Evolutionary conservation across 257 asterid genomes (phyloP).

Genomic region (Plectranthus barbatus): DNA sequence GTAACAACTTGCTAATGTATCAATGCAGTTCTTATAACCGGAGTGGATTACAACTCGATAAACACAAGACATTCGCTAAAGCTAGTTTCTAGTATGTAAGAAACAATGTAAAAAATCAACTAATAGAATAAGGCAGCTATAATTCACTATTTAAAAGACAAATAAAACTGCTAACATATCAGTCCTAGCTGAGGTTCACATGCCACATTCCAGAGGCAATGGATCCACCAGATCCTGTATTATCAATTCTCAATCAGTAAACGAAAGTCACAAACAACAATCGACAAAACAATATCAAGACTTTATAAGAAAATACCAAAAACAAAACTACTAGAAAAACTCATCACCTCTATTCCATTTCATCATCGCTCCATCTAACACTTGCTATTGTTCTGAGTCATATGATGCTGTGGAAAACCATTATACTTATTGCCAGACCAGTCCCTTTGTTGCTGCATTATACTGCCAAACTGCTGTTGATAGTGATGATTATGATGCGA

Average conservation of each 20-base stretch:
- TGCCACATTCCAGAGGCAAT: conserved; percentile 31
- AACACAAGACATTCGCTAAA: background rate
- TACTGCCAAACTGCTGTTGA: conserved; percentile 48
- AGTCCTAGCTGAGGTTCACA: conserved; percentile 27
- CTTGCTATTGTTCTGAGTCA: conserved; percentile 43
- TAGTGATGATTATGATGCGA: conserved; percentile 30
- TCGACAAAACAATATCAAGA: background rate
- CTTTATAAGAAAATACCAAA: conserved; percentile 5
- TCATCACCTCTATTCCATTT: conserved; percentile 32
- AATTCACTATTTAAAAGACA: conserved; percentile 3
- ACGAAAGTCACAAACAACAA: conserved; percentile 5
- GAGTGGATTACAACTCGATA: conserved; percentile 4
- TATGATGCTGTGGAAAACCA: conserved; percentile 37
- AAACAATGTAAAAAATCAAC: background rate
- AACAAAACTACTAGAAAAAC: background rate
- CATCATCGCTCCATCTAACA: conserved; percentile 7
- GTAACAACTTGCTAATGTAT: background rate
- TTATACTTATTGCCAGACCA: conserved; percentile 65
- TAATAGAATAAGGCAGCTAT: conserved; percentile 6
- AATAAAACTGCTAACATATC: conserved; percentile 10
- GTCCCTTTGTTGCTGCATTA: conserved; percentile 65
- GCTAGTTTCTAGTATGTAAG: background rate
- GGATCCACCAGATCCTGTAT: conserved; percentile 27
- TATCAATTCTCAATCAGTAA: conserved; percentile 21
- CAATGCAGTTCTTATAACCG: background rate